Conservation (phyloP, 305 asterid species). For the Solanum hybrid region DNA sequence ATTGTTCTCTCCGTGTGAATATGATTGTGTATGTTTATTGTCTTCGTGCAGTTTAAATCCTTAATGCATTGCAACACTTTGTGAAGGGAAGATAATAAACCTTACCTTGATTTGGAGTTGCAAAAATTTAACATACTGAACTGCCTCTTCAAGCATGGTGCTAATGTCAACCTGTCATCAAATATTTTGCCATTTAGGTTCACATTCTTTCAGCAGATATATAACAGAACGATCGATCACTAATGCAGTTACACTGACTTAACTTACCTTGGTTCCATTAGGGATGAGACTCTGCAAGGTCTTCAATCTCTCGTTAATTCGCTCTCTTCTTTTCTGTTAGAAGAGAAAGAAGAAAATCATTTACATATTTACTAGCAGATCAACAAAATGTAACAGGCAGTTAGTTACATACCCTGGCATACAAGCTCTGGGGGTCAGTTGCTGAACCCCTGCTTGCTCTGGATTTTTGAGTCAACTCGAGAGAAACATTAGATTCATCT, state of each 20-base stretch:
- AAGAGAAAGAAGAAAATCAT: neutral
- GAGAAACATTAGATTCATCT: slow-evolving; percentile 43
- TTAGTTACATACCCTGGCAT: slow-evolving; percentile 53
- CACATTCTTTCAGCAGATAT: neutral
- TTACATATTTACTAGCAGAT: neutral
- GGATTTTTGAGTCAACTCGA: slow-evolving; percentile 33
- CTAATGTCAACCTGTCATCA: slow-evolving; percentile 51
- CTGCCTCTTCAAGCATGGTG: slow-evolving; percentile 96
- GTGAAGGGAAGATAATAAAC: neutral
- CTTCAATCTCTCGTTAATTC: slow-evolving; percentile 71
- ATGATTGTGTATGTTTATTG: neutral
- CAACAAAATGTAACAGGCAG: neutral
- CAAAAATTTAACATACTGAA: slow-evolving; percentile 67
- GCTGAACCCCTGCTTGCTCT: slow-evolving; percentile 68
- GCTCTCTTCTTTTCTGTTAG: slow-evolving; percentile 76
- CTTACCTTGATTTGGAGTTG: slow-evolving; percentile 85
- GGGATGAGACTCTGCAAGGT: slow-evolving; percentile 83
- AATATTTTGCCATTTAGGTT: neutral
- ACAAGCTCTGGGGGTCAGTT: slow-evolving; percentile 88
- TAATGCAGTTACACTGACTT: neutral
- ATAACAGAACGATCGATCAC: neutral
- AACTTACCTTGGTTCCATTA: slow-evolving; percentile 59
- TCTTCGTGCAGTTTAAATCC: neutral
- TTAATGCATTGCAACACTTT: neutral
- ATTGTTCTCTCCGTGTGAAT: neutral